Base-by-base conservation (phyloP, 1,284 basidiomycete species). In the Trametes sp. region DNA sequence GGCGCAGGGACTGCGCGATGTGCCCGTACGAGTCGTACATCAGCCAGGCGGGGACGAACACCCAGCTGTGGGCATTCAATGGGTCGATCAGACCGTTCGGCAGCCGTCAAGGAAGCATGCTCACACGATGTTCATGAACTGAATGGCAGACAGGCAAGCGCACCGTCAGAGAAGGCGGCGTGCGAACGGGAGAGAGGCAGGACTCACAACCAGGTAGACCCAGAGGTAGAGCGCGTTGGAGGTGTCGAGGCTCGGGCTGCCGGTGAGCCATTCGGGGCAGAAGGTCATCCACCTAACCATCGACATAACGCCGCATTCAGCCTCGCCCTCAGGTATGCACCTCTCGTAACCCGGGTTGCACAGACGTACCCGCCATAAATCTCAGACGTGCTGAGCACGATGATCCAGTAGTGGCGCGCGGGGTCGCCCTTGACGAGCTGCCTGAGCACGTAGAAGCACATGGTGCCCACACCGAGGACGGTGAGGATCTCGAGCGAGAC, bases 401-500 rank as follows among this genome's bases (percentile, higher is more conserved):
- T 80, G 58, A 93, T 85, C 92, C 92, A 94, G 72, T 92, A 93
- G 73, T 92, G 87, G 56, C 90, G 80, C 23, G 87, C 84, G 8
- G 86, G 85, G 66, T 94, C 89, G 31, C 84, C 74, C 48, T 81
- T 82, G 21, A 85, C 77, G 28, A 94, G 81, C 70, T 87, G 86
- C 65, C 82, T 84, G 52, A 90, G 77, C 66, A 92, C 86, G 64
- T 87, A 90, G 73, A 83, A 87, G 70, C 88, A 90, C 55, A 93
- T 70, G 0, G 89, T 87, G 0, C 87, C 92, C 26, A 84, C 90
- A 28, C 90, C 91, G 29, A 94, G 80, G 13, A 94, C 93, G 6
- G 93, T 95, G 66, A 95, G 80, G 54, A 94, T 75, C 74, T 95
- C 93, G 45, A 95, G 84, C 7, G 91, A 88, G 45, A 95, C 91